Percentiles rank a stretch among this genome's conserved stretches.
phyloP scores from a whole-genome alignment of 768 basidiomycete species.

The Exidia glandulosa region DNA sequence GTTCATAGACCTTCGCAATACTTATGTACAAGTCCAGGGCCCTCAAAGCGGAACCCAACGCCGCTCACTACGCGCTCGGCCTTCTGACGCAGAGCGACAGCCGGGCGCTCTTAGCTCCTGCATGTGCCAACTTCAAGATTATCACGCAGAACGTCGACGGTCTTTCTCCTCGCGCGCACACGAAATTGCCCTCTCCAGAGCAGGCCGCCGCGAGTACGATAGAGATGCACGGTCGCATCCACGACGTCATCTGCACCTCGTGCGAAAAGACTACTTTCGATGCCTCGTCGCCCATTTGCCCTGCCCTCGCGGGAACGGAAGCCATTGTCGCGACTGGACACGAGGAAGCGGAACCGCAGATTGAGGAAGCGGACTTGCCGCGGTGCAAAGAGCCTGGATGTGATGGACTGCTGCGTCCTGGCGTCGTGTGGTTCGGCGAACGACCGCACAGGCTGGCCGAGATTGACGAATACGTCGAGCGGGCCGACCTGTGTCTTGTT shows the following conservation, averaged over 20 bases:
- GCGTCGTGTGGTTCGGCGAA: conserved; percentile 14
- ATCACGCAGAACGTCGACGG: conserved; percentile 6
- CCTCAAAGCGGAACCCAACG: conserved; percentile 10
- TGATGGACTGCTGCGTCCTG: conserved; percentile 7
- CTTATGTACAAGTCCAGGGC: conserved; percentile 5
- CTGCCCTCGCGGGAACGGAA: neutral
- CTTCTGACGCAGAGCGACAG: neutral
- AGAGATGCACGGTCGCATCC: neutral
- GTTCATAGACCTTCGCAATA: neutral
- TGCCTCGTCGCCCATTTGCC: neutral
- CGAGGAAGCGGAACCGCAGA: neutral
- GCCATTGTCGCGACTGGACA: neutral
- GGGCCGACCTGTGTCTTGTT: conserved; percentile 10
- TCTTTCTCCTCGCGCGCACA: conserved; percentile 2
- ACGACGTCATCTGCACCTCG: neutral
- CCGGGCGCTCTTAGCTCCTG: neutral
- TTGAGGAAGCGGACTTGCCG: neutral
- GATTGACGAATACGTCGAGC: conserved; percentile 3
- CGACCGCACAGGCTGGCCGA: conserved; percentile 5
- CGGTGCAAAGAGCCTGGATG: neutral
- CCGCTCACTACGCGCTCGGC: conserved; percentile 13
- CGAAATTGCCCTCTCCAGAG: neutral
- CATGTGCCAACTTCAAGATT: neutral
- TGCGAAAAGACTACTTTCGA: neutral
- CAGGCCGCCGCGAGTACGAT: neutral